Base-by-base conservation (phyloP, 768 basidiomycete genomes). In the Pleurotus citrinopileatus region DNA sequence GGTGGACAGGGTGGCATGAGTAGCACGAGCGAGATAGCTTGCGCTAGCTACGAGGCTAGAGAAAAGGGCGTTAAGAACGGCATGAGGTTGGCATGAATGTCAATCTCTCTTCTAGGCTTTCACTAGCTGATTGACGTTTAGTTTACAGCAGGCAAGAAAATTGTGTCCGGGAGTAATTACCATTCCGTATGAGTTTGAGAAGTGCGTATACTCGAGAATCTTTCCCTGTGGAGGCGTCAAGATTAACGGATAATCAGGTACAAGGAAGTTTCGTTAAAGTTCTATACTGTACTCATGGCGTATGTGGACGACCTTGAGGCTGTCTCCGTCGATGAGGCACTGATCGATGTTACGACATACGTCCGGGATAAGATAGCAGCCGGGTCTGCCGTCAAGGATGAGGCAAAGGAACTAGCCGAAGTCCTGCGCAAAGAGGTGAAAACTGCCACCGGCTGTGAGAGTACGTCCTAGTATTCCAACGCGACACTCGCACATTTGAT, bases 251-350 rank as follows among this genome's bases (percentile, higher is more conserved):
- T 22, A 42, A n/a, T 15, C 61, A 94, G 91, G 62, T 96, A 94
- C 71, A 94, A 90, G 63, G 73, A 87, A 52, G 74, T 87, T 52
- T 94, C 96, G 0, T 69, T 94, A 47, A 78, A 86, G 32, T 98
- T 98, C 67, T 98, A 99, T 68, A 93, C 90, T 3, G 89, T 97
- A 52, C 77, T 98, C 27, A 91, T 98, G 85, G 73, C 80, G 0
- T 84, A 89, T 63, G 91, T 93, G 20, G 92, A 97, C 61, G 92
- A 94, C 60, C 74, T 98, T 2, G 87, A 98, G 70, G 94, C 95
- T 1, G 95, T 98, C 13, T 96, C 94, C 1, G 91, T 98, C 4
- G 97, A 99, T 57, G 97, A 99, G 66, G 96, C 94, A 0, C 78
- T 98, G 20, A 84, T 98, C 56, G 95, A 98, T 54, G 91, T 95